Conservation (phyloP, 768 basidiomycete species). For the Tephrocybe sp. region DNA sequence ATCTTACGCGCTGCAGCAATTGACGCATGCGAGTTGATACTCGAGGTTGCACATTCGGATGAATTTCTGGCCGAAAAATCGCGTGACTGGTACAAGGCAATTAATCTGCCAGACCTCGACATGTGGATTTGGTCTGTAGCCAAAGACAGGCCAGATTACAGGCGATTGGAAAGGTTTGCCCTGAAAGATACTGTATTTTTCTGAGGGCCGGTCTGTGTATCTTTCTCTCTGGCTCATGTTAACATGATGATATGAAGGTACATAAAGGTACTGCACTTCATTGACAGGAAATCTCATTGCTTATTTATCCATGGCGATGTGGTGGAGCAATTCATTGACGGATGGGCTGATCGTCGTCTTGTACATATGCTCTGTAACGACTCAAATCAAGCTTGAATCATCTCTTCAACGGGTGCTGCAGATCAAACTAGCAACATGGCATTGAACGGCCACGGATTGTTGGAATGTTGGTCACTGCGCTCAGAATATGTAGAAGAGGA, state of each 20-base stretch:
- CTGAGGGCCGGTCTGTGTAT: slow-evolving; percentile 30
- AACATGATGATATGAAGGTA: not conserved
- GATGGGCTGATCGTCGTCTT: too few relatives aligned
- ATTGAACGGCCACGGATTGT: too few relatives aligned
- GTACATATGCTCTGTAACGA: too few relatives aligned
- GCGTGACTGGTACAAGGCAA: slow-evolving; percentile 51
- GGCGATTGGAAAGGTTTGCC: slow-evolving; percentile 66
- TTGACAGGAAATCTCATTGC: too few relatives aligned
- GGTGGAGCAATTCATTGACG: too few relatives aligned
- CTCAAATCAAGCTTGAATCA: too few relatives aligned
- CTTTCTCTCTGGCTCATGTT: not conserved
- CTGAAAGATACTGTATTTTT: slow-evolving; percentile 69
- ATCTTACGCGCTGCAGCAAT: slow-evolving; percentile 78
- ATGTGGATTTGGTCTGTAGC: slow-evolving; percentile 84
- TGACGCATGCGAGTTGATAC: slow-evolving; percentile 73
- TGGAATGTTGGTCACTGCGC: too few relatives aligned
- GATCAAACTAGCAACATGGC: too few relatives aligned
- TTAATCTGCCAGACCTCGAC: slow-evolving; percentile 65
- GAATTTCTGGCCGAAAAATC: slow-evolving; percentile 20
- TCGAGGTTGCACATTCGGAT: slow-evolving; percentile 48
- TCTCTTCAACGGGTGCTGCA: too few relatives aligned
- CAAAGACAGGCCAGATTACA: slow-evolving; percentile 75
- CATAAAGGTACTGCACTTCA: too few relatives aligned
- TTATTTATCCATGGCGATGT: too few relatives aligned
- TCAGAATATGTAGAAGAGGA: too few relatives aligned